Conservation (phyloP, 2,329 filamentous ascomycete species). For the Fusarium nygamai region DNA sequence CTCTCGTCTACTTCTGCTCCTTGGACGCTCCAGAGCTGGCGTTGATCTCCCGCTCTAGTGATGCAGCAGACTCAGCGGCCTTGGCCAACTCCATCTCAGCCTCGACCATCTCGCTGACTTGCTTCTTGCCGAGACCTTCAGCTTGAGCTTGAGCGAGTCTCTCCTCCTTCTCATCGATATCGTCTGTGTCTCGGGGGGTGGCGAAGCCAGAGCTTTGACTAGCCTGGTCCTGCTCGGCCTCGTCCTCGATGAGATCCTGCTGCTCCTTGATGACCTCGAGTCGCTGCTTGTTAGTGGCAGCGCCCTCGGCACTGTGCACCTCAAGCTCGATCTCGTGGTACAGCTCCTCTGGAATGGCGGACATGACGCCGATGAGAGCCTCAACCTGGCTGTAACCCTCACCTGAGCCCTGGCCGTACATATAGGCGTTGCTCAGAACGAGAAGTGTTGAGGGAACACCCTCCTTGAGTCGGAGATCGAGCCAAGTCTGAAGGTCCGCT, state of each 20-base stretch:
- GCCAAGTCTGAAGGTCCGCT: conserved; percentile 91
- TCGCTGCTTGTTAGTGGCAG: conserved; percentile 98
- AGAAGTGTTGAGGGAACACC: conserved; percentile 96
- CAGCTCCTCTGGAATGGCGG: conserved; percentile 94
- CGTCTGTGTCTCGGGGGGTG: conserved; percentile 83
- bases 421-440: conserved; percentile 96
- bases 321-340: conserved; percentile 99
- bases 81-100: conserved; percentile 61
- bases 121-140: conserved; percentile 57
- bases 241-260: conserved; percentile 96
- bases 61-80: conserved; percentile 39
- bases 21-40: conserved; percentile 41
- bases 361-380: conserved; percentile 89
- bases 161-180: conserved; percentile 96
- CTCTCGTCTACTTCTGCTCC: conserved; percentile 48
- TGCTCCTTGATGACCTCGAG: conserved; percentile 98
- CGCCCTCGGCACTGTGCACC: conserved; percentile 95
- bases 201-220: conserved; percentile 79
- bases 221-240: conserved; percentile 89
- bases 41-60: conserved; percentile 41
- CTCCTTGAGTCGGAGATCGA: conserved; percentile 91
- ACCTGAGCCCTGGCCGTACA: conserved; percentile 90
- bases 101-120: conserved; percentile 64
- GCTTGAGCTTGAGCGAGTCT: conserved; percentile 64
- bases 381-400: conserved; percentile 92